Conservation (phyloP, 768 basidiomycete species). For the Astraeus odoratus region DNA sequence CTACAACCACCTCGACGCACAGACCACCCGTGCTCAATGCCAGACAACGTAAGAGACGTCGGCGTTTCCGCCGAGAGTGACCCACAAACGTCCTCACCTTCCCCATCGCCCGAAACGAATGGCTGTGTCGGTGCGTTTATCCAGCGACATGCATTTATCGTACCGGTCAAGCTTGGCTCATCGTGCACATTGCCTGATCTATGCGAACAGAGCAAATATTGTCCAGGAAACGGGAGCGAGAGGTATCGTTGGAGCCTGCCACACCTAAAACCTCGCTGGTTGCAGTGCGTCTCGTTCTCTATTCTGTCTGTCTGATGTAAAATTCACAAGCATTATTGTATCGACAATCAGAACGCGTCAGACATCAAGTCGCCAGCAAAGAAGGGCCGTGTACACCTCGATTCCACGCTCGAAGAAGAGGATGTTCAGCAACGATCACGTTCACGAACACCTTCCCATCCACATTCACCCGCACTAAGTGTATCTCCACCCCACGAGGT, state of each 20-base stretch:
- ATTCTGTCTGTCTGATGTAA: slow-evolving; percentile 22
- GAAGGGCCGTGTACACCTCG: slow-evolving; percentile 64
- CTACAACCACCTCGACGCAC: slow-evolving; percentile 23
- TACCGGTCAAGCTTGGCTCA: slow-evolving; percentile 17
- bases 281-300: slow-evolving; percentile 26
- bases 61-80: slow-evolving; percentile 8
- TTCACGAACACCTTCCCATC: slow-evolving; percentile 25
- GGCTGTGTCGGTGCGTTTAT: slow-evolving; percentile 36
- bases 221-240: slow-evolving; percentile 70
- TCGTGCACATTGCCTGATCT: slow-evolving; percentile 9
- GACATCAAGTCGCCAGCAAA: slow-evolving; percentile 61
- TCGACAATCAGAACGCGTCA: slow-evolving; percentile 20
- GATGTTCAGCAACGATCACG: slow-evolving; percentile 39
- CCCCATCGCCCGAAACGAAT: slow-evolving; percentile 36
- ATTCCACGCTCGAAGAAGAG: slow-evolving; percentile 59
- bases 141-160: slow-evolving; percentile 20
- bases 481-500: slow-evolving; percentile 73
- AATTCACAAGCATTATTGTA: slow-evolving; percentile 16
- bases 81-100: slow-evolving; percentile 18
- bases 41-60: slow-evolving; percentile 19
- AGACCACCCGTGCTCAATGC: slow-evolving; percentile 25
- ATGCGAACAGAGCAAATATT: slow-evolving; percentile 33
- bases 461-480: slow-evolving; percentile 26
- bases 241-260: slow-evolving; percentile 68
- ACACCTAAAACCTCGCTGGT: slow-evolving; percentile 35